These are phyloP conservation scores for Vitis vinifera DNA, from an alignment of 164 flowering plant species.

Conservation along the genomic window DNA sequence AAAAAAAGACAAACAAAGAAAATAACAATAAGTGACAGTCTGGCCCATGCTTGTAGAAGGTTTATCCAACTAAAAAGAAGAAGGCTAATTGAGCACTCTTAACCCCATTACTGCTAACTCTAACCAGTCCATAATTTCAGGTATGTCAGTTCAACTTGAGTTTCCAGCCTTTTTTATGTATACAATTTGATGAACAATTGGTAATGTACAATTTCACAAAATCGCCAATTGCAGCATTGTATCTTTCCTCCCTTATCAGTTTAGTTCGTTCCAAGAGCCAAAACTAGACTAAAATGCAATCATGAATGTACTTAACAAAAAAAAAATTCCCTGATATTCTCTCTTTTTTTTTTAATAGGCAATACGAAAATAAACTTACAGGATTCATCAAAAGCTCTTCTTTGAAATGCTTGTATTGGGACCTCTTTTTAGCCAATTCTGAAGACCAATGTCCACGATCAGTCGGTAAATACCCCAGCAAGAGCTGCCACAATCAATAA, in stretches of 20 bases:
- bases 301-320: too few relatives aligned
- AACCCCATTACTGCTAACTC: not conserved
- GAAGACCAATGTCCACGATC: constrained; percentile 79
- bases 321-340: not conserved
- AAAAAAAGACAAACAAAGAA: too few relatives aligned
- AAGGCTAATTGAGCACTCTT: not conserved
- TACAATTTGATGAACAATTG: not conserved
- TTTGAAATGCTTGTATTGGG: constrained; percentile 84
- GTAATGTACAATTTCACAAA: not conserved
- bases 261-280: not conserved
- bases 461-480: constrained; percentile 78
- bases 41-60: not conserved
- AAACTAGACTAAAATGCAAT: constrained; percentile 1
- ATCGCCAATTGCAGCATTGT: not conserved
- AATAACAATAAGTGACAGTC: too few relatives aligned
- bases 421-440: constrained; percentile 83
- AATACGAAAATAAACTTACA: constrained; percentile 41
- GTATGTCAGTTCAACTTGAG: not conserved
- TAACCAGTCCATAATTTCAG: constrained; percentile 1
- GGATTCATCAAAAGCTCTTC: constrained; percentile 95
- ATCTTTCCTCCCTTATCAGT: not conserved
- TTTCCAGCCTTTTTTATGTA: not conserved
- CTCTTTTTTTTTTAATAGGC: not conserved
- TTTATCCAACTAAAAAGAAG: not conserved
- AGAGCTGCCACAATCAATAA: constrained; percentile 54